A percentile compares a stretch with the other conserved stretches of the same genome.
Evolutionary conservation across 2,329 filamentous ascomycete species (phyloP).

Genomic region (Paraconiothyrium brasiliense): DNA sequence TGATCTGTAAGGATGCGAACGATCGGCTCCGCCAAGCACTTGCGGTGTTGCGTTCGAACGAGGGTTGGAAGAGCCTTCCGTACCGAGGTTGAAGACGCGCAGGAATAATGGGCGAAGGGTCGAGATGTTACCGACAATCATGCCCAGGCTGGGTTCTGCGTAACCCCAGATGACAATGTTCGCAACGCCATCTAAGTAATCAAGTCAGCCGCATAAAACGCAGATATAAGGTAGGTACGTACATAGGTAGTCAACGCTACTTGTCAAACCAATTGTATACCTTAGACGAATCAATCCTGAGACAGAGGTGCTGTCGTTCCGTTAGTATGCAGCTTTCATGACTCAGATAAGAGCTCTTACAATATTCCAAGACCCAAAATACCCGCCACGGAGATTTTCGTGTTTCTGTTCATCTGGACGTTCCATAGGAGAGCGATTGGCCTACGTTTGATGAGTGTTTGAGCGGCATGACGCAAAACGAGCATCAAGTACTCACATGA

Average conservation of each 20-base stretch:
- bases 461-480: not conserved
- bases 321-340: not conserved
- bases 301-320: constrained; percentile 28
- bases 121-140: constrained; percentile 46
- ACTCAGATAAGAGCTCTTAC: constrained; percentile 11
- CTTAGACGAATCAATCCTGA: constrained; percentile 47
- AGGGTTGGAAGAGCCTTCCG: constrained; percentile 10
- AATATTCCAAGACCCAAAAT: constrained; percentile 38
- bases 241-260: constrained; percentile 42
- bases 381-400: constrained; percentile 34
- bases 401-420: constrained; percentile 35
- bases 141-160: constrained; percentile 48
- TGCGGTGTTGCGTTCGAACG: constrained; percentile 14
- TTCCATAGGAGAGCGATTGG: constrained; percentile 37
- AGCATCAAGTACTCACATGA: constrained; percentile 30
- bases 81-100: constrained; percentile 29
- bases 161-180: constrained; percentile 51
- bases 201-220: not conserved
- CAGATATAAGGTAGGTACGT: not conserved
- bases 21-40: constrained; percentile 3
- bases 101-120: constrained; percentile 48
- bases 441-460: constrained; percentile 18
- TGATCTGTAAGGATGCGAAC: constrained; percentile 19
- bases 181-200: constrained; percentile 35
- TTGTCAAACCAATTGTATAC: constrained; percentile 48